Evolutionary conservation across 192 early-diverging fungal genomes (phyloP).

Genomic region (Spizellomyces sp.): DNA sequence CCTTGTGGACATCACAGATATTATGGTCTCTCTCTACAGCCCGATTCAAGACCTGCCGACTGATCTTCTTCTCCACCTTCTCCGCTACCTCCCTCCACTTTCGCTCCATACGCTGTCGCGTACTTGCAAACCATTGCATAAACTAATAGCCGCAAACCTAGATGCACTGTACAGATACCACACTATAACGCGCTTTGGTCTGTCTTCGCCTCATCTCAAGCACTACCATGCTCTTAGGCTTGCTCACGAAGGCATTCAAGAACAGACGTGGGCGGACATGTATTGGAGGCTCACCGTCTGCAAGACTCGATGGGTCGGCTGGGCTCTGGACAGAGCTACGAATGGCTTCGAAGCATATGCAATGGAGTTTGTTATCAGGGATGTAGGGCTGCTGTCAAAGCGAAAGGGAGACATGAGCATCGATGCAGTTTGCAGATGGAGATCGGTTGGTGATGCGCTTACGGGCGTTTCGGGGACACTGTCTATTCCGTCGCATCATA

Average conservation of each 20-base stretch:
- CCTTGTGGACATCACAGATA: too few relatives aligned
- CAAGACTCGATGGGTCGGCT: conserved; percentile 25
- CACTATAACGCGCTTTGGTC: conserved; percentile 12
- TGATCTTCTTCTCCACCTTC: conserved; percentile 21
- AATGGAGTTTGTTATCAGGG: conserved; percentile 25
- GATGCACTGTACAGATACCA: conserved; percentile 17
- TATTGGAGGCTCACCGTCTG: conserved; percentile 26
- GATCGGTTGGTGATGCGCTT: conserved; percentile 25
- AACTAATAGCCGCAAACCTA: conserved; percentile 6
- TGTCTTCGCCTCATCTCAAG: background rate
- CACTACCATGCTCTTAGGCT: conserved; percentile 16
- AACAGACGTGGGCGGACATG: conserved; percentile 31
- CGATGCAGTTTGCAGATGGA: conserved; percentile 25
- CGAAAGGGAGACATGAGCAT: background rate
- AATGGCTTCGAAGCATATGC: conserved; percentile 12
- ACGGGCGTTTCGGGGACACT: conserved; percentile 14
- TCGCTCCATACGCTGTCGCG: conserved; percentile 16
- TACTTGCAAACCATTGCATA: conserved; percentile 9
- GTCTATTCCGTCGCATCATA: background rate
- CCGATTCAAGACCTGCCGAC: background rate
- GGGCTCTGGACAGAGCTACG: conserved; percentile 23
- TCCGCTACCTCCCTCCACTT: conserved; percentile 12
- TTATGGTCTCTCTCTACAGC: background rate
- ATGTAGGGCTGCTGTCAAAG: conserved; percentile 1
- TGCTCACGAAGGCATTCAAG: conserved; percentile 6